phyloP scores from a whole-genome alignment of 768 basidiomycete genomes.

The Podaxis rugospora region DNA sequence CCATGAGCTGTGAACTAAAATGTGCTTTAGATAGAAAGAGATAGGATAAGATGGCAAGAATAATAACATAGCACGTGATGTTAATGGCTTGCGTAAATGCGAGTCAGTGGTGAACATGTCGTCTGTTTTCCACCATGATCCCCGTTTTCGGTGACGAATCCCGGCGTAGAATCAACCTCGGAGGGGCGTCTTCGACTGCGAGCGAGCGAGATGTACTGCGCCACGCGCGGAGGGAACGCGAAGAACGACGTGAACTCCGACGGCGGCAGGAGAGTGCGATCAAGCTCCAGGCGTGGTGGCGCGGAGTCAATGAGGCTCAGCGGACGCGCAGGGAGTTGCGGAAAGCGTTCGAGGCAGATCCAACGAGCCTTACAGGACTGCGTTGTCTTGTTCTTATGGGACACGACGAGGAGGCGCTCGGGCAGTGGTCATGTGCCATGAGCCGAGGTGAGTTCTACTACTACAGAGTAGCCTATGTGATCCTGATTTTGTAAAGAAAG shows the following conservation, averaged over 20 bases:
- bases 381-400: constrained; percentile 65
- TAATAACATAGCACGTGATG: neutral
- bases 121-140: constrained; percentile 16
- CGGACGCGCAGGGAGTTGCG: constrained; percentile 42
- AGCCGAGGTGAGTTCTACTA: neutral
- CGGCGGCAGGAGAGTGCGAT: constrained; percentile 54
- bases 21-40: constrained; percentile 20
- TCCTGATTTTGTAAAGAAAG: neutral
- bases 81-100: constrained; percentile 1
- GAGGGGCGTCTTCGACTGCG: constrained; percentile 51
- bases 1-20: neutral
- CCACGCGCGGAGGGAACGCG: constrained; percentile 55
- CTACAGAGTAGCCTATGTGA: neutral
- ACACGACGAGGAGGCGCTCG: constrained; percentile 41
- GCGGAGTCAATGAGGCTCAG: constrained; percentile 41
- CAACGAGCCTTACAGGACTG: constrained; percentile 50
- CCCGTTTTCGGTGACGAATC: constrained; percentile 49
- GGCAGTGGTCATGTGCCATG: constrained; percentile 31
- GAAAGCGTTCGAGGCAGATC: constrained; percentile 45
- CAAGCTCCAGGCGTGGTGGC: constrained; percentile 69
- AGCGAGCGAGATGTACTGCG: constrained; percentile 56
- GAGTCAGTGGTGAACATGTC: neutral
- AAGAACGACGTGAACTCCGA: constrained; percentile 52
- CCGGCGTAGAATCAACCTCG: constrained; percentile 71
- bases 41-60: neutral